phyloP scores from a whole-genome alignment of 2,329 filamentous ascomycete species.

The Xylaria arbuscula region DNA sequence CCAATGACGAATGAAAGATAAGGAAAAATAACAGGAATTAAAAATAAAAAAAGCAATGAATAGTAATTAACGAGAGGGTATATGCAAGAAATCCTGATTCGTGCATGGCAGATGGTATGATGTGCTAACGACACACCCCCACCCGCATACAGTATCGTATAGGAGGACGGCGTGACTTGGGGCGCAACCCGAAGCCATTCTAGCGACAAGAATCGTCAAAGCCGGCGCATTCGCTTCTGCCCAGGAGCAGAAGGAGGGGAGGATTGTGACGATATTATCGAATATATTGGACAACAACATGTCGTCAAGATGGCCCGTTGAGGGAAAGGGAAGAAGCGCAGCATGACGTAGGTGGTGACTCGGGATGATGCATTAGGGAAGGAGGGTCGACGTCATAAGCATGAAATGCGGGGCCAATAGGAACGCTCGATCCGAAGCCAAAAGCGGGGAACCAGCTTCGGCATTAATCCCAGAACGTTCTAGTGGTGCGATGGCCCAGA shows the following conservation, averaged over 20 bases:
- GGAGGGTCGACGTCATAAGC: constrained; percentile 33
- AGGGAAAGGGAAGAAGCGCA: constrained; percentile 21
- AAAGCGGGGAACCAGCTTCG: constrained; percentile 12
- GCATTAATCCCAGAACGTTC: constrained; percentile 3
- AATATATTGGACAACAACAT: constrained; percentile 27
- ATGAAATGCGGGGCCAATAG: constrained; percentile 26
- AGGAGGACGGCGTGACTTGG: not conserved
- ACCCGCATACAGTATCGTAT: not conserved
- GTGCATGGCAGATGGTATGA: constrained; percentile 5
- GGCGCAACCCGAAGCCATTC: not conserved
- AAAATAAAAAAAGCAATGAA: not conserved
- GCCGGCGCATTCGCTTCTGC: constrained; percentile 24
- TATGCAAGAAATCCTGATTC: constrained; percentile 34
- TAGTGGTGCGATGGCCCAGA: constrained; percentile 3
- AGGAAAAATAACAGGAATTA: not conserved
- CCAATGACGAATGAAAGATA: constrained; percentile 25
- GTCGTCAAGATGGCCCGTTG: constrained; percentile 31
- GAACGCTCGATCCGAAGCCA: not conserved
- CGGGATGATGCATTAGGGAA: constrained; percentile 32
- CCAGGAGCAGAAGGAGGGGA: constrained; percentile 13
- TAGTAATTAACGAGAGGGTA: not conserved
- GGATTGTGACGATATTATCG: constrained; percentile 24
- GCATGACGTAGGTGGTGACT: constrained; percentile 38
- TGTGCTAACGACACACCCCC: constrained; percentile 31
- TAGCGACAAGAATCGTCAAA: not conserved